Percentiles rank a stretch among this genome's conserved stretches.
These are phyloP conservation scores for Diaporthe eres DNA, from an alignment of 2,329 filamentous ascomycete genomes.

Conservation along the genomic window DNA sequence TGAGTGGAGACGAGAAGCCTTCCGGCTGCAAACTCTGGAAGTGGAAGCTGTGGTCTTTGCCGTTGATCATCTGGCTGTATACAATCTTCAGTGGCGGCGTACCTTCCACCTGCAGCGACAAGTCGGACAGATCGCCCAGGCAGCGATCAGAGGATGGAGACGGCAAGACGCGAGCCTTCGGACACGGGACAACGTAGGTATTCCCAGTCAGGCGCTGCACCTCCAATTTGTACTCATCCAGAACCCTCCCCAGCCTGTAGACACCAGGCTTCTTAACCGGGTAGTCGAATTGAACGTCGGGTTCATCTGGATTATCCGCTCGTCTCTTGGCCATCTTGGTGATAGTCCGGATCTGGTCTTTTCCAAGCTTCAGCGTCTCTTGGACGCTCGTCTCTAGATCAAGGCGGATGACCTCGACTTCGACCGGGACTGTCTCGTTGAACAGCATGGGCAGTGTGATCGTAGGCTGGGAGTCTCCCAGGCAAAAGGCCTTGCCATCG, in stretches of 20 bases:
- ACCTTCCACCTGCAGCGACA: constrained; percentile 86
- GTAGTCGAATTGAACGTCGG: constrained; percentile 78
- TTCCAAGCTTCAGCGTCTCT: constrained; percentile 83
- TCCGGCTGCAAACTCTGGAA: constrained; percentile 96
- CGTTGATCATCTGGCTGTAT: constrained; percentile 90
- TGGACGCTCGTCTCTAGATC: constrained; percentile 86
- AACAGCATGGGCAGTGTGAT: constrained; percentile 87
- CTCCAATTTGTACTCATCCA: constrained; percentile 95
- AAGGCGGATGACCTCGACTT: constrained; percentile 89
- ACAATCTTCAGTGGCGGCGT: constrained; percentile 93
- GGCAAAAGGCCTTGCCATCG: constrained; percentile 83
- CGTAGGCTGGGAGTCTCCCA: constrained; percentile 73
- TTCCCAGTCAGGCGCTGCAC: constrained; percentile 83
- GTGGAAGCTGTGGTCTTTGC: constrained; percentile 85
- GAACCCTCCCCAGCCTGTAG: constrained; percentile 86
- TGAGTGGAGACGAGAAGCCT: constrained; percentile 82
- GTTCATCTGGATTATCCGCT: constrained; percentile 71
- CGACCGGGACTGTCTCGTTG: constrained; percentile 91
- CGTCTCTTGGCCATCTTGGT: constrained; percentile 78
- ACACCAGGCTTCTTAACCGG: constrained; percentile 88
- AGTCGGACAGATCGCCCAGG: constrained; percentile 87
- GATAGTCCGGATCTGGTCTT: constrained; percentile 81
- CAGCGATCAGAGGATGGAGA: constrained; percentile 78
- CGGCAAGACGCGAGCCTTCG: constrained; percentile 80
- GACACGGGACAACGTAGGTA: constrained; percentile 88